Evolutionary conservation across 169 alveolate genomes (phyloP), one percentile per base, ranked within the genome.

Genomic region (Eimeria praecox): DNA sequence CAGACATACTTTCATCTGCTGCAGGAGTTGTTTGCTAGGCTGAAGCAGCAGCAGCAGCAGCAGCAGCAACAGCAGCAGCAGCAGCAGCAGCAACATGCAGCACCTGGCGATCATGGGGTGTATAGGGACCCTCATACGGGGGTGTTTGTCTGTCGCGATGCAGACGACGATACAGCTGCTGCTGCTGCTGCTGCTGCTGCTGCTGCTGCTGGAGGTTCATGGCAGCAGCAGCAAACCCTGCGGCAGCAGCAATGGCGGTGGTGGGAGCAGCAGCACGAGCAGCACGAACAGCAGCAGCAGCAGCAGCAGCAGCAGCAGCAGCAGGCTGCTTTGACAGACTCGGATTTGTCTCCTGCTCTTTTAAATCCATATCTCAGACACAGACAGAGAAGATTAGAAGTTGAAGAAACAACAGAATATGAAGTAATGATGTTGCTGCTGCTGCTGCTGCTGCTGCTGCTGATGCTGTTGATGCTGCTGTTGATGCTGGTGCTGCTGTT

Each of bases 1-100:
- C 90, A 56, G 46, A 78, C 95, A 56, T 92, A 92, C 52, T 92
- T 92, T 35, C 92, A 75, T 35, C 49, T 92, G 54, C 91, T 92
- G 27, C 95, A 92, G 91, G 87, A 90, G 64, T 88, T 90, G 40
- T 90, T 90, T 59, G 56, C 87, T 33, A 69, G 95, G 82, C 95
- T 90, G 56, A 49, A 86, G 85, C 88, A 75, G 85, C 89, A 54
- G 42, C 87, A 75, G 54, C 49, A 66, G 77, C 77, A 66, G 77
- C 77, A 66, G 77, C 85, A 73, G 85, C 85, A 73, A 46, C 85
- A 73, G 49, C 52, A 73, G 49, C 52, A 35, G 77, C 77, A 66
- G 77, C 85, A 73, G 85, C 85, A 73, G 85, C 85, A 73, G 49
- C 52, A 73, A 18, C 52, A 35, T 9, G 30, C 40, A 30, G 16